Evolutionary conservation across 352 stramenopile genomes (phyloP).

Genomic region (Pythium sukuiense): DNA sequence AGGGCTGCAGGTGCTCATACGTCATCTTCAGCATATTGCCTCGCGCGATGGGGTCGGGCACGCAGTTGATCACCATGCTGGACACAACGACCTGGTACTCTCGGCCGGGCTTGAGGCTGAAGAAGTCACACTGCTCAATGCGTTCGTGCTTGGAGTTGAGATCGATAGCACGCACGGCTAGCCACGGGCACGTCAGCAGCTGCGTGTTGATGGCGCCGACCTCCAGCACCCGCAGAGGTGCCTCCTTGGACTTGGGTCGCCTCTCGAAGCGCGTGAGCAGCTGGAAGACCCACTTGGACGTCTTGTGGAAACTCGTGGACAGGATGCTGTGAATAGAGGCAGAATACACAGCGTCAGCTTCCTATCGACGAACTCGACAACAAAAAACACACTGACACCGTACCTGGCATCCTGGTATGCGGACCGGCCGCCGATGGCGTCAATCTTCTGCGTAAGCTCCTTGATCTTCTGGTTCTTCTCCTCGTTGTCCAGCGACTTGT

Average conservation of each 20-base stretch:
- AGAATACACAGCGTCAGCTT: not conserved
- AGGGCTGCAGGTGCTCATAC: slow-evolving; percentile 52
- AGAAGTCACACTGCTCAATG: slow-evolving; percentile 93
- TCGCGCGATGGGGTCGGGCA: slow-evolving; percentile 87
- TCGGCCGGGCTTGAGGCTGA: slow-evolving; percentile 62
- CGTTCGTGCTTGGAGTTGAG: slow-evolving; percentile 89
- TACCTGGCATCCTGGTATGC: slow-evolving; percentile 93
- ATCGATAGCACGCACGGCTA: slow-evolving; percentile 94
- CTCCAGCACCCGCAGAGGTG: slow-evolving; percentile 62
- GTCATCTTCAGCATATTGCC: slow-evolving; percentile 76
- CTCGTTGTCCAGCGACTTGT: slow-evolving; percentile 25
- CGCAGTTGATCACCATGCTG: slow-evolving; percentile 95
- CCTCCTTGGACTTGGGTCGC: slow-evolving; percentile 67
- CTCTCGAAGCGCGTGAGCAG: slow-evolving; percentile 80
- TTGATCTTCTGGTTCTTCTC: slow-evolving; percentile 41
- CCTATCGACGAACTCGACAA: not conserved
- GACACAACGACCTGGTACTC: slow-evolving; percentile 93
- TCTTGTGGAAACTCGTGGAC: slow-evolving; percentile 93
- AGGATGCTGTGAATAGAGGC: slow-evolving; percentile 65
- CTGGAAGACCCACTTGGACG: slow-evolving; percentile 94
- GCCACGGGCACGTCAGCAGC: slow-evolving; percentile 91
- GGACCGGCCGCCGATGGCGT: slow-evolving; percentile 85
- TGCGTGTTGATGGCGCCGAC: slow-evolving; percentile 97
- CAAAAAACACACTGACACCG: not conserved
- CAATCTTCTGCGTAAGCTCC: slow-evolving; percentile 72